A percentile compares a stretch with the other conserved stretches of the same genome.
phyloP scores from a whole-genome alignment of 2,329 filamentous ascomycete genomes.

The Hypoxylon rubiginosum region DNA sequence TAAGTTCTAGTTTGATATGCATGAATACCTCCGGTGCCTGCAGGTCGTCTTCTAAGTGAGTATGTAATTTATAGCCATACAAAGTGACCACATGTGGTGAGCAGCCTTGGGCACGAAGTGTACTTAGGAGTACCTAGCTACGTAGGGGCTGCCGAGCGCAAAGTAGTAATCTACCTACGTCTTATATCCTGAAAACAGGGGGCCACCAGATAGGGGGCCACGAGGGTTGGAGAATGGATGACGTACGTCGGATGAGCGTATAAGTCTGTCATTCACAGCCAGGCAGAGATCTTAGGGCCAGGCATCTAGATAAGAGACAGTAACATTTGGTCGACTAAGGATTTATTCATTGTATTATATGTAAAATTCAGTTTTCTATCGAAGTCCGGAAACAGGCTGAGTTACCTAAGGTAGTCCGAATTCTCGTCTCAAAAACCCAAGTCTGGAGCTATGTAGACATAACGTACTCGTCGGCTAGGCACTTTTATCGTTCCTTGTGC shows the following conservation, averaged over 20 bases:
- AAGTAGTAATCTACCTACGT: slow-evolving; percentile 16
- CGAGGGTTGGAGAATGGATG: slow-evolving; percentile 27
- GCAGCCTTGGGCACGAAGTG: slow-evolving; percentile 9
- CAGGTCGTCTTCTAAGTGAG: neutral
- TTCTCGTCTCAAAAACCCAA: neutral
- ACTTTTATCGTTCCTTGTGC: slow-evolving; percentile 8
- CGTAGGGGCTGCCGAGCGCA: slow-evolving; percentile 9
- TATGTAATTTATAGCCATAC: slow-evolving; percentile 11
- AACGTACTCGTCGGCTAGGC: slow-evolving; percentile 12
- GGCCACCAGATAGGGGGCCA: slow-evolving; percentile 10
- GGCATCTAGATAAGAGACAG: neutral
- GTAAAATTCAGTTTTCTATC: slow-evolving; percentile 3
- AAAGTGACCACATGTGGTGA: slow-evolving; percentile 20
- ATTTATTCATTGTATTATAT: neutral
- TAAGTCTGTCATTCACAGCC: neutral
- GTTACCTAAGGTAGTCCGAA: neutral
- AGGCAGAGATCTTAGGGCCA: neutral
- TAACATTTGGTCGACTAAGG: neutral
- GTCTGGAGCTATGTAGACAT: slow-evolving; percentile 9
- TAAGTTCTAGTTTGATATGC: neutral
- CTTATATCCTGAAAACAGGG: slow-evolving; percentile 5
- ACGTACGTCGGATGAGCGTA: slow-evolving; percentile 32
- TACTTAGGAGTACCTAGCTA: slow-evolving; percentile 3
- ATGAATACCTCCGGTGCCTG: slow-evolving; percentile 14
- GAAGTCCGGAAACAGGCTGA: neutral